Conservation (phyloP, 257 asterid species). For the Plantago major region DNA sequence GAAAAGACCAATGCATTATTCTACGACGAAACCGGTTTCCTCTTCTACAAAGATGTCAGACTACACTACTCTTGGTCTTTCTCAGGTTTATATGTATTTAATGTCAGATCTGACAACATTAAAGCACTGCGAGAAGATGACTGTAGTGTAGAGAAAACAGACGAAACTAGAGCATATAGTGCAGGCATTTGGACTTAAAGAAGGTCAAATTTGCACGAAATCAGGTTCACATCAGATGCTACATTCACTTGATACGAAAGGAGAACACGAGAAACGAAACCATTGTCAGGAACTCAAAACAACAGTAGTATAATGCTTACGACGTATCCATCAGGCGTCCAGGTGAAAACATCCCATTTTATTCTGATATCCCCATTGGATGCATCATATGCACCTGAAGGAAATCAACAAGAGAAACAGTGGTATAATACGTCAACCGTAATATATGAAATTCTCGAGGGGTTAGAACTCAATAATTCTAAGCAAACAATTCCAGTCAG, state of each 20-base stretch:
- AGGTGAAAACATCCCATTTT: conserved; percentile 52
- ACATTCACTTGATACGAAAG: background rate
- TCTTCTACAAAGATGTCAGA: too few species aligned
- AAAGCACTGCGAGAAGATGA: too few species aligned
- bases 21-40: too few species aligned
- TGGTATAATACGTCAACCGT: too few species aligned
- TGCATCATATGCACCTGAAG: conserved; percentile 50
- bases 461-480: too few species aligned
- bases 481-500: conserved; percentile 13
- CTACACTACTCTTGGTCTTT: too few species aligned
- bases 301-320: conserved; percentile 26
- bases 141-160: too few species aligned
- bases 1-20: background rate
- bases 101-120: too few species aligned
- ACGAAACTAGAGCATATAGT: background rate
- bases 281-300: background rate
- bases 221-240: background rate
- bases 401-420: background rate
- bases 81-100: too few species aligned
- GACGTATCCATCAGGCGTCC: conserved; percentile 66
- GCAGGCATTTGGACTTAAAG: background rate
- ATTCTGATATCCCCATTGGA: conserved; percentile 60
- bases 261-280: background rate
- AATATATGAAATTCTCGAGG: too few species aligned
- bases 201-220: background rate